phyloP scores from a whole-genome alignment of 2,329 filamentous ascomycete genomes.

The Colletotrichum cereale region DNA sequence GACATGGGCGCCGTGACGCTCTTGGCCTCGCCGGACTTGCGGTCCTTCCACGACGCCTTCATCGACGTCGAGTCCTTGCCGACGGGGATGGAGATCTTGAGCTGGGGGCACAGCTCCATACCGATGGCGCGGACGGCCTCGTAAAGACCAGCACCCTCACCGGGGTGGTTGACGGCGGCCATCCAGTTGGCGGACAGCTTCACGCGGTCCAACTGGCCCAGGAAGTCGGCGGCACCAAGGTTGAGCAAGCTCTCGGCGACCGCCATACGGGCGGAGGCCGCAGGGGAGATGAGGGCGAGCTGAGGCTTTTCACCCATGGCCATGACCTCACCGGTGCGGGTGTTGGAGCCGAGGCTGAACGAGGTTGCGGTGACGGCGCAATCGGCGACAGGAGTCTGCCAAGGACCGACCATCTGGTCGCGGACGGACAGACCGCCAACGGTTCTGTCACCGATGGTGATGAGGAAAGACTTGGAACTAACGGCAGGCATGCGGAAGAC shows the following conservation, averaged over 20 bases:
- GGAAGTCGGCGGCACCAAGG: constrained; percentile 80
- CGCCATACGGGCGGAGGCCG: constrained; percentile 94
- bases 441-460: constrained; percentile 94
- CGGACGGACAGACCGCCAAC: constrained; percentile 90
- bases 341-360: constrained; percentile 73
- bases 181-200: constrained; percentile 98
- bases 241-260: constrained; percentile 96
- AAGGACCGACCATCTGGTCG: constrained; percentile 96
- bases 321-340: constrained; percentile 93
- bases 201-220: constrained; percentile 81
- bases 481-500: constrained; percentile 90
- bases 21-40: constrained; percentile 73
- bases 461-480: constrained; percentile 96
- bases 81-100: constrained; percentile 95
- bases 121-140: constrained; percentile 94
- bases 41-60: constrained; percentile 95
- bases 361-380: constrained; percentile 92
- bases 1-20: constrained; percentile 95
- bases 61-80: constrained; percentile 99
- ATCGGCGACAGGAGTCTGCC: constrained; percentile 95
- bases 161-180: constrained; percentile 93
- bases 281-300: constrained; percentile 88
- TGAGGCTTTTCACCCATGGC: constrained; percentile 94
- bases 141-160: constrained; percentile 92
- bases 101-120: constrained; percentile 88